Percentiles rank a stretch among this genome's conserved stretches.
These are phyloP conservation scores for Drosera capensis DNA, from an alignment of 148 eudicot species.

Conservation along the genomic window DNA sequence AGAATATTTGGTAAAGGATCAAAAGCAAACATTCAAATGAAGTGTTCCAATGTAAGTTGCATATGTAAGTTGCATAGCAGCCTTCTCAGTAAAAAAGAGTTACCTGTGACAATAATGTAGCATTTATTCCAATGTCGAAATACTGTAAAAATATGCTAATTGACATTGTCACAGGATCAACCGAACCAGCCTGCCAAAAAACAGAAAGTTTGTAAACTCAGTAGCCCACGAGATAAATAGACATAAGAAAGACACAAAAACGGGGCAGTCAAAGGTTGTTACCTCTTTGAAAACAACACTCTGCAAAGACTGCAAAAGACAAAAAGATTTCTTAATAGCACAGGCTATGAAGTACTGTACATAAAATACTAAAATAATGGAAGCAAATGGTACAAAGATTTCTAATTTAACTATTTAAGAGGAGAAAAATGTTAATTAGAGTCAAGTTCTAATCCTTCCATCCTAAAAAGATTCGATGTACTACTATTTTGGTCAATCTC, in stretches of 20 bases:
- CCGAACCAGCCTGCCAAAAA: slow-evolving; percentile 77
- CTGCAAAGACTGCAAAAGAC: slow-evolving; percentile 79
- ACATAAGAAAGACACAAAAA: too few species aligned
- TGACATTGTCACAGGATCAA: slow-evolving; percentile 87
- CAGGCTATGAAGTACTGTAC: too few species aligned
- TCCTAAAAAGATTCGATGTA: too few species aligned
- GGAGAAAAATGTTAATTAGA: too few species aligned
- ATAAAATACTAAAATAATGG: too few species aligned
- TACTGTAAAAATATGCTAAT: slow-evolving; percentile 85
- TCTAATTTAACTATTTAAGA: too few species aligned
- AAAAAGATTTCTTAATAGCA: too few species aligned
- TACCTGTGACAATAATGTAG: slow-evolving; percentile 86
- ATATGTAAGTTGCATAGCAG: background rate
- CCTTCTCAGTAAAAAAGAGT: slow-evolving; percentile 6
- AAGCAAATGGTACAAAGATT: too few species aligned
- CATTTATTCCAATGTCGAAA: slow-evolving; percentile 86
- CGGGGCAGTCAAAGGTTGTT: slow-evolving; percentile 4
- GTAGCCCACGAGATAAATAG: background rate
- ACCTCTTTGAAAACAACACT: slow-evolving; percentile 99
- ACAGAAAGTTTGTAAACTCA: background rate
- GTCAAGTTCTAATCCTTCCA: too few species aligned
- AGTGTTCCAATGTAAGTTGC: background rate
- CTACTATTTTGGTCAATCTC: too few species aligned
- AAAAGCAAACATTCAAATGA: too few species aligned
- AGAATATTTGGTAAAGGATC: too few species aligned